A percentile compares a stretch with the other conserved stretches of the same genome.
phyloP scores from a whole-genome alignment of 768 basidiomycete genomes.

The Leccinum aurantiacum region DNA sequence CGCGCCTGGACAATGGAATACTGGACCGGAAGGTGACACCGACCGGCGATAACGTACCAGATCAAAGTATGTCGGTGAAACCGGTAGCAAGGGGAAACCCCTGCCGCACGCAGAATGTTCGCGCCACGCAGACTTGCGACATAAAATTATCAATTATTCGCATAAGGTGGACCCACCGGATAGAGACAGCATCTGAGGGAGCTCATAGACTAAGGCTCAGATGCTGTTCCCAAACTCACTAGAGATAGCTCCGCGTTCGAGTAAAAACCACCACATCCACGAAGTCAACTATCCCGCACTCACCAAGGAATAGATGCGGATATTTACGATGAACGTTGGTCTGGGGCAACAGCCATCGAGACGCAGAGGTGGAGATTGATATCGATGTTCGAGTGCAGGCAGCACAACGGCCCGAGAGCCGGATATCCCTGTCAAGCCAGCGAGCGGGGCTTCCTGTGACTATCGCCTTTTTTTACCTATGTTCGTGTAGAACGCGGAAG shows the following conservation, averaged over 20 bases:
- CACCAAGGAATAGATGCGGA: background rate
- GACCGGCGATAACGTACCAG: background rate
- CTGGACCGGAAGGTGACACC: background rate
- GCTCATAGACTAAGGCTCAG: background rate
- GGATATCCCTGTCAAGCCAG: background rate
- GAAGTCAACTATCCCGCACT: background rate
- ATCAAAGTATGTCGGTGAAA: background rate
- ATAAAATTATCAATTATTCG: background rate
- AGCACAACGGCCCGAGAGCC: background rate
- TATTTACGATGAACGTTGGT: background rate
- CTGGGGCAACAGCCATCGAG: background rate
- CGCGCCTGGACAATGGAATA: background rate
- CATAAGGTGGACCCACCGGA: background rate
- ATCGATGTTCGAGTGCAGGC: background rate
- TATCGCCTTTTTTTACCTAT: background rate
- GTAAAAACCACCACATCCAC: slow-evolving; percentile 1
- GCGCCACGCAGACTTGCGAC: background rate
- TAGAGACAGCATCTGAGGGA: background rate
- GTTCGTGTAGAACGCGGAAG: background rate
- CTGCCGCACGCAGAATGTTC: background rate
- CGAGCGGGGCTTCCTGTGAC: background rate
- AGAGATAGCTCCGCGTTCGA: background rate
- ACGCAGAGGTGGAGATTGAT: background rate
- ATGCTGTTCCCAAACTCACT: background rate
- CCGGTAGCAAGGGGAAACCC: background rate